A percentile compares a stretch with the other conserved stretches of the same genome.
Conservation (phyloP, 805 yeast genomes). For the Metschnikowia bowlesiae region DNA sequence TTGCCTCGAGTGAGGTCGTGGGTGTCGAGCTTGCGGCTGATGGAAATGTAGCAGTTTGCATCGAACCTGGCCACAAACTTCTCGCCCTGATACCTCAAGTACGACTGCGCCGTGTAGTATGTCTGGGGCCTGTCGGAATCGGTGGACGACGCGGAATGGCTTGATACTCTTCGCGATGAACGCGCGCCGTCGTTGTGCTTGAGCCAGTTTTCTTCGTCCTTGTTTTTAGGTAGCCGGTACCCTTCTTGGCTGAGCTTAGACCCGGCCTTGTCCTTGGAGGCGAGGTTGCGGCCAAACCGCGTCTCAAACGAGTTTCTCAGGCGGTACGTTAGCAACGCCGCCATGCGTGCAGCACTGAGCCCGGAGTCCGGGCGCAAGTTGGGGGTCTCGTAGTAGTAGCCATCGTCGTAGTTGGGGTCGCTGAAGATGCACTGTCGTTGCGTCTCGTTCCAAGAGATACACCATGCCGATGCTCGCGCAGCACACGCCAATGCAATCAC, state of each 20-base stretch:
- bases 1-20: slow-evolving; percentile 89
- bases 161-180: slow-evolving; percentile 7
- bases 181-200: slow-evolving; percentile 82
- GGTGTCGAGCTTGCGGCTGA: slow-evolving; percentile 89
- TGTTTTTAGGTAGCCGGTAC: slow-evolving; percentile 41
- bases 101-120: slow-evolving; percentile 92
- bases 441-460: slow-evolving; percentile 98
- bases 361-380: slow-evolving; percentile 72
- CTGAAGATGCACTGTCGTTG: slow-evolving; percentile 94
- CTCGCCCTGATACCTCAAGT: slow-evolving; percentile 88
- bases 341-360: slow-evolving; percentile 94
- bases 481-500: slow-evolving; percentile 87
- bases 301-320: slow-evolving; percentile 88
- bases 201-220: slow-evolving; percentile 71
- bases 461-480: slow-evolving; percentile 96
- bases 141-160: slow-evolving; percentile 13
- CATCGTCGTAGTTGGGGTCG: slow-evolving; percentile 90
- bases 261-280: slow-evolving; percentile 10
- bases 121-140: slow-evolving; percentile 40
- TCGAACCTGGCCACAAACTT: slow-evolving; percentile 88
- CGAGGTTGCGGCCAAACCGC: slow-evolving; percentile 77
- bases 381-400: slow-evolving; percentile 67
- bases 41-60: slow-evolving; percentile 93
- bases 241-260: slow-evolving; percentile 17
- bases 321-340: slow-evolving; percentile 89